These are phyloP conservation scores for Apophysomyces variabilis DNA, from an alignment of 371 early-diverging fungal species.

Conservation along the genomic window DNA sequence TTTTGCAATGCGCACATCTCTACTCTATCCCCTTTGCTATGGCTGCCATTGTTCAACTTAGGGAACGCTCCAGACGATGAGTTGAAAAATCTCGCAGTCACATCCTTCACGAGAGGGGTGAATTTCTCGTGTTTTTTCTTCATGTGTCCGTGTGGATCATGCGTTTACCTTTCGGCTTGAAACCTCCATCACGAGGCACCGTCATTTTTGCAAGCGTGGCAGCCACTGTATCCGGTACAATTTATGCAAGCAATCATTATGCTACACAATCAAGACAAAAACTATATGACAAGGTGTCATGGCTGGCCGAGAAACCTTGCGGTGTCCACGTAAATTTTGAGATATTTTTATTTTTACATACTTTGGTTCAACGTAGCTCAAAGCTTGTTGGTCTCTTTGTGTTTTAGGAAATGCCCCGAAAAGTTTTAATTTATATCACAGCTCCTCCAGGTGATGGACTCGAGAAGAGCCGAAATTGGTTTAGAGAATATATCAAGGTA, in stretches of 20 bases:
- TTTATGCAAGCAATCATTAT: constrained; percentile 59
- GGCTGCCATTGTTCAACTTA: too few species aligned
- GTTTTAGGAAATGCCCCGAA: constrained; percentile 65
- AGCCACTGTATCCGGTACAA: constrained; percentile 53
- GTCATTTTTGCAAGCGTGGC: constrained; percentile 58
- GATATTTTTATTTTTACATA: too few species aligned
- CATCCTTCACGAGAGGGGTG: background rate
- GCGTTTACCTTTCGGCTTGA: constrained; percentile 48
- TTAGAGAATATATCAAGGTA: constrained; percentile 73
- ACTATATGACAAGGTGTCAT: constrained; percentile 55
- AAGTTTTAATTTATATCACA: constrained; percentile 65
- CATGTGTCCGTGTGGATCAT: background rate
- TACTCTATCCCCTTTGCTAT: too few species aligned
- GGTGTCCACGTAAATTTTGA: constrained; percentile 50
- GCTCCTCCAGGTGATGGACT: constrained; percentile 72
- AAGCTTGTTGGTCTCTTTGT: background rate
- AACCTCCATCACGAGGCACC: constrained; percentile 57
- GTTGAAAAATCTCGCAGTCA: background rate
- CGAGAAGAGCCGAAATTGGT: constrained; percentile 70
- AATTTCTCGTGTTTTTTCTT: too few species aligned
- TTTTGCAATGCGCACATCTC: too few species aligned
- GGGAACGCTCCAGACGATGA: too few species aligned
- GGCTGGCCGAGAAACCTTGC: constrained; percentile 62
- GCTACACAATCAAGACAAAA: constrained; percentile 53
- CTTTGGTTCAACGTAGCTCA: background rate